These are phyloP conservation scores for Xylaria intraflava DNA, from an alignment of 495 filamentous ascomycete genomes.

Conservation along the genomic window DNA sequence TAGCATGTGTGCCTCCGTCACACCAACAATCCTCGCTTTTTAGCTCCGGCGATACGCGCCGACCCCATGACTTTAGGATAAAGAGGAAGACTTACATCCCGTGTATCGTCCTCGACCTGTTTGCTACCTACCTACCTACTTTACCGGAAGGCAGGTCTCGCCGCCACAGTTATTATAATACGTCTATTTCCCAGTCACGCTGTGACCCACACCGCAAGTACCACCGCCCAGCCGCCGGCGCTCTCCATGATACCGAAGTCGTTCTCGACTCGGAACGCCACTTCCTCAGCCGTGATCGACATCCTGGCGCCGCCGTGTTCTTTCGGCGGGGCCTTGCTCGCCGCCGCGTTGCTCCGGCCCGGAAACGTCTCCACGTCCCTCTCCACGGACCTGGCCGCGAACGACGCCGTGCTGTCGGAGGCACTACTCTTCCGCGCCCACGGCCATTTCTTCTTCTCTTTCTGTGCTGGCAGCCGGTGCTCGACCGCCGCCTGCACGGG, in stretches of 20 bases:
- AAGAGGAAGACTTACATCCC: no score
- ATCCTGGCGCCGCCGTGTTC: slow-evolving; percentile 26
- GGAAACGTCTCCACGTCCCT: slow-evolving; percentile 10
- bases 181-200: slow-evolving; percentile 6
- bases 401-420: not conserved
- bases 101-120: no score
- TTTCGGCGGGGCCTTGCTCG: slow-evolving; percentile 3
- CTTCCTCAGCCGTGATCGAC: slow-evolving; percentile 41
- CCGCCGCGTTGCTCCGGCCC: not conserved
- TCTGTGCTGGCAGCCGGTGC: slow-evolving; percentile 20
- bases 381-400: slow-evolving; percentile 6
- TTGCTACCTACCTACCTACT: no score
- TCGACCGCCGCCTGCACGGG: slow-evolving; percentile 26
- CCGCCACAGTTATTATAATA: no score
- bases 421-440: slow-evolving; percentile 18
- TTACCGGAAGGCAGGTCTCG: no score
- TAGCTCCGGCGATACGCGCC: no score
- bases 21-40: no score
- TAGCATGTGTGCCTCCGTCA: no score
- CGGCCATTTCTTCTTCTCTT: slow-evolving; percentile 23
- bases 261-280: slow-evolving; percentile 47
- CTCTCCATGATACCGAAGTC: slow-evolving; percentile 48
- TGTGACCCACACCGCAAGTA: slow-evolving; percentile 32
- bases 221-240: slow-evolving; percentile 42
- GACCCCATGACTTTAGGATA: no score